Percentiles rank a stretch among this genome's conserved stretches.
phyloP scores from a whole-genome alignment of 352 stramenopile species.

The Phytopythium litorale region DNA sequence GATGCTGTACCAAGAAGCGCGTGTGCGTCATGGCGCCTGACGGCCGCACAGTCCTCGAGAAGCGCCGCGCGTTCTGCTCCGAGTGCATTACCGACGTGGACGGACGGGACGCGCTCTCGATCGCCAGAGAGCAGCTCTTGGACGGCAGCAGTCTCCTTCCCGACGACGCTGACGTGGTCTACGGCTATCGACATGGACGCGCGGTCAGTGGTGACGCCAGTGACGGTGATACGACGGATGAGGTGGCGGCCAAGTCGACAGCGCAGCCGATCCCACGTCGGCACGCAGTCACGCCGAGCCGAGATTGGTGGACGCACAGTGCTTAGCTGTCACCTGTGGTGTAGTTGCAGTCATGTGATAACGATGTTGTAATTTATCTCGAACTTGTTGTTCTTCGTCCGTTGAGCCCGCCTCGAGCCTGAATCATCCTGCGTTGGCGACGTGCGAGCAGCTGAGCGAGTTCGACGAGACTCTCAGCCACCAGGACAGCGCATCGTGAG shows the following conservation, averaged over 20 bases:
- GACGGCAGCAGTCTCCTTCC: background rate
- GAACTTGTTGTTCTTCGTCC: no score
- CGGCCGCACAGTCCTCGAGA: constrained; percentile 25
- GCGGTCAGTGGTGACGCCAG: background rate
- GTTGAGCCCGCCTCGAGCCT: no score
- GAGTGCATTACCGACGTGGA: constrained; percentile 23
- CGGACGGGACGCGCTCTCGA: constrained; percentile 15
- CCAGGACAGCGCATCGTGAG: no score
- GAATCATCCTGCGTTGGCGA: no score
- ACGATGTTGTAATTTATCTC: background rate
- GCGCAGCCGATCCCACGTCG: background rate
- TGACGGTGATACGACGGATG: background rate
- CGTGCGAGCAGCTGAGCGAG: no score
- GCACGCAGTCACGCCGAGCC: background rate
- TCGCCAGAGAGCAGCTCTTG: constrained; percentile 20
- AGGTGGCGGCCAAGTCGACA: background rate
- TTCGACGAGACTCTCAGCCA: no score
- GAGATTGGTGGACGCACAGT: constrained; percentile 2
- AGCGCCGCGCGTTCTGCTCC: constrained; percentile 23
- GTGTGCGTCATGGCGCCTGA: constrained; percentile 22
- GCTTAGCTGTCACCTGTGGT: background rate
- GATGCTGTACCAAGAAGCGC: constrained; percentile 24
- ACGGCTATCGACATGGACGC: background rate
- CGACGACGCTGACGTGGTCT: background rate
- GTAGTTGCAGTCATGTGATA: no score